A percentile compares a stretch with the other conserved stretches of the same genome.
These are phyloP conservation scores for Zasmidium cellare DNA, from an alignment of 2,329 filamentous ascomycete species.

Conservation along the genomic window DNA sequence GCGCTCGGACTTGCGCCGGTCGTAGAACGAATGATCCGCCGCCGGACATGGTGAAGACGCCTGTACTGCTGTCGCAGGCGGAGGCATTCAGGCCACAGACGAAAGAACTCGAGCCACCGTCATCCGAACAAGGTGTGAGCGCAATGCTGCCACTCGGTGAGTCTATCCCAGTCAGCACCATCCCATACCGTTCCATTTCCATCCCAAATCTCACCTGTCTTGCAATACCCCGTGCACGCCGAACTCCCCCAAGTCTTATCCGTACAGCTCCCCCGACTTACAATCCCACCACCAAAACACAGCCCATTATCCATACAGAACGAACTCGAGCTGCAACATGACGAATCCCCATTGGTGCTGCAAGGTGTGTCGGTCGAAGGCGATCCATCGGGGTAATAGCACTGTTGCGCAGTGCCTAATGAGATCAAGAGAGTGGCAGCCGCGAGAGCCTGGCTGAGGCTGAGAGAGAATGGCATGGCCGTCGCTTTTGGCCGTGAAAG, in stretches of 20 bases:
- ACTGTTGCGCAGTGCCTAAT: slow-evolving; percentile 23
- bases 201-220: slow-evolving; percentile 20
- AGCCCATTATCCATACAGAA: slow-evolving; percentile 36
- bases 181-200: neutral
- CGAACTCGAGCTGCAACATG: slow-evolving; percentile 31
- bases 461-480: slow-evolving; percentile 12
- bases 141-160: slow-evolving; percentile 16
- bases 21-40: slow-evolving; percentile 29
- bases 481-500: neutral
- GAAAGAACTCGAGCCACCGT: slow-evolving; percentile 27
- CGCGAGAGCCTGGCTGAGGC: slow-evolving; percentile 15
- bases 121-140: slow-evolving; percentile 28
- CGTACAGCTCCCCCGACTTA: slow-evolving; percentile 33
- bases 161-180: slow-evolving; percentile 9
- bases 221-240: slow-evolving; percentile 33
- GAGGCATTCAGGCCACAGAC: slow-evolving; percentile 31
- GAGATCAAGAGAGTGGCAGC: slow-evolving; percentile 12
- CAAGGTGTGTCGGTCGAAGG: slow-evolving; percentile 28
- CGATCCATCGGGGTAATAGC: slow-evolving; percentile 32
- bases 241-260: slow-evolving; percentile 32
- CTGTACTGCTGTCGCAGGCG: slow-evolving; percentile 23
- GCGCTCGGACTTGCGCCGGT: slow-evolving; percentile 28
- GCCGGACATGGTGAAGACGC: slow-evolving; percentile 29
- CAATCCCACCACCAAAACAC: slow-evolving; percentile 32
- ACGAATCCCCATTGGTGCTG: slow-evolving; percentile 16